These are phyloP conservation scores for Candolleomyces aberdarensis DNA, from an alignment of 768 basidiomycete species.

Conservation along the genomic window DNA sequence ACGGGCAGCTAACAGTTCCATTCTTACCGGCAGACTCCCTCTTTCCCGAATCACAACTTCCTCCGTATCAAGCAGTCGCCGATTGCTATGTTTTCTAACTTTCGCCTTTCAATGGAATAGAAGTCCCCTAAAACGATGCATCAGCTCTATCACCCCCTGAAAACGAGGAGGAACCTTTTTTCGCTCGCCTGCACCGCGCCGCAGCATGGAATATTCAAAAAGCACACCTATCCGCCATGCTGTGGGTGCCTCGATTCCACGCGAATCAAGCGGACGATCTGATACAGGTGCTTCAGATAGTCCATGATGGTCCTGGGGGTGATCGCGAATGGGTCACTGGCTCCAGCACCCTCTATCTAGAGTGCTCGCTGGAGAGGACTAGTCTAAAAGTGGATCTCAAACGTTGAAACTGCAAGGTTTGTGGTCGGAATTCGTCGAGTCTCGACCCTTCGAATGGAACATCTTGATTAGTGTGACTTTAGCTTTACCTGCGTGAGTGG, in stretches of 20 bases:
- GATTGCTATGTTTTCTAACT: too few relatives aligned
- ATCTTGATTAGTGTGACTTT: neutral
- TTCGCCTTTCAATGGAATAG: too few relatives aligned
- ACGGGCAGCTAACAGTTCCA: too few relatives aligned
- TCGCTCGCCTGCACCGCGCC: too few relatives aligned
- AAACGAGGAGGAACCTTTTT: too few relatives aligned
- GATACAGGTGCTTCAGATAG: too few relatives aligned
- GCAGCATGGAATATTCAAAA: neutral
- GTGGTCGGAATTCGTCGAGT: neutral
- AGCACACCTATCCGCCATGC: neutral
- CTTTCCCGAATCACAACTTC: too few relatives aligned
- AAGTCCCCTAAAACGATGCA: too few relatives aligned
- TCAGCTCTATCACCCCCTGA: too few relatives aligned
- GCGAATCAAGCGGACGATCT: neutral
- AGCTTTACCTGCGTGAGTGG: neutral
- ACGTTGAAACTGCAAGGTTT: neutral
- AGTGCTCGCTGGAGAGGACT: neutral
- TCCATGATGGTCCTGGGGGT: neutral
- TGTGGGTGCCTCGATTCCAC: neutral
- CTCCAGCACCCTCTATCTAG: neutral
- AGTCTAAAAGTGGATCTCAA: neutral
- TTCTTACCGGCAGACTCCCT: too few relatives aligned
- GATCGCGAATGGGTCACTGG: neutral
- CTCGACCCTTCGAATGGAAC: neutral
- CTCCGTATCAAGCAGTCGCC: too few relatives aligned